Conservation (phyloP, 495 filamentous ascomycete genomes). For the Penicillium crystallinum region DNA sequence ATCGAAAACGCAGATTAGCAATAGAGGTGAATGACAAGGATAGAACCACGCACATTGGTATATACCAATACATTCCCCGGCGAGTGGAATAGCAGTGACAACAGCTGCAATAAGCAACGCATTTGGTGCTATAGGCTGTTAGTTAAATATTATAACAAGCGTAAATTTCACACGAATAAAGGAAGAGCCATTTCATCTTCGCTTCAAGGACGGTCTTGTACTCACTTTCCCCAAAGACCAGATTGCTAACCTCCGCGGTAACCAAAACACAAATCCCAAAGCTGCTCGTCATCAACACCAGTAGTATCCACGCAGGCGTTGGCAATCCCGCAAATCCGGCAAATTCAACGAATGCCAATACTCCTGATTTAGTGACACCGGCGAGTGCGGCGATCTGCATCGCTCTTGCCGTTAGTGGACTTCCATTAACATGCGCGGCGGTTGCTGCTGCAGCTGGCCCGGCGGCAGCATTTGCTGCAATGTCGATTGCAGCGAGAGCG, state of each 20-base stretch:
- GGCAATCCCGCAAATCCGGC: conserved; percentile 10
- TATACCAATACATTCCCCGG: conserved; percentile 13
- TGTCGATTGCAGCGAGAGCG: conserved; percentile 13
- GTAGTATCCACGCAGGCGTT: conserved; percentile 9
- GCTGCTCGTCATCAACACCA: conserved; percentile 11
- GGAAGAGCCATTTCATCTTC: background rate
- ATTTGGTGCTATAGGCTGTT: conserved; percentile 7
- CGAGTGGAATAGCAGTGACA: conserved; percentile 14
- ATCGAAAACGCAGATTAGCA: background rate
- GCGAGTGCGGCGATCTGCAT: conserved; percentile 13
- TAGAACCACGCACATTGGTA: conserved; percentile 6
- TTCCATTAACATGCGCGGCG: conserved; percentile 12
- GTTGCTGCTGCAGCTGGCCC: conserved; percentile 16
- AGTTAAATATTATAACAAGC: background rate
- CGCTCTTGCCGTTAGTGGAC: conserved; percentile 7
- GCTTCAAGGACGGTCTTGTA: background rate
- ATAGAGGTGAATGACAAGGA: background rate
- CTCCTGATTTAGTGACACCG: conserved; percentile 13
- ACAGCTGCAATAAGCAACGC: conserved; percentile 13
- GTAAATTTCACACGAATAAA: background rate
- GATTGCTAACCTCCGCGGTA: conserved; percentile 14
- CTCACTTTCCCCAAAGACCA: conserved; percentile 16
- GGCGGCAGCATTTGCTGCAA: conserved; percentile 15
- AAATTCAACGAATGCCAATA: conserved; percentile 12
- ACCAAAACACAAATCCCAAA: conserved; percentile 15